These are phyloP conservation scores for Coniella vitis DNA, from an alignment of 2,329 filamentous ascomycete genomes.

Conservation along the genomic window DNA sequence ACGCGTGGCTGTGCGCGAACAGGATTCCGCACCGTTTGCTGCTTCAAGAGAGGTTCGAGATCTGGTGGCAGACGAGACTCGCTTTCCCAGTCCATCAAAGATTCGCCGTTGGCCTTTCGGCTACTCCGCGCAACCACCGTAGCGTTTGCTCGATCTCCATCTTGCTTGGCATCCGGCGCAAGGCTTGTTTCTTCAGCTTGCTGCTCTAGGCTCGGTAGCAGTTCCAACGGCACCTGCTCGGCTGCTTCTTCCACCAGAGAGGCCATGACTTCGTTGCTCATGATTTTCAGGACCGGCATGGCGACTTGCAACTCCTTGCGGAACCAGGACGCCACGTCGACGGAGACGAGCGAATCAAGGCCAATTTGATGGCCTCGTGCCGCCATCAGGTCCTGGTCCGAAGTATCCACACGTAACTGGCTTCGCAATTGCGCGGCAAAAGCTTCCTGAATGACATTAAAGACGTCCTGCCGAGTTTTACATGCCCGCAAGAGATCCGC, in stretches of 20 bases:
- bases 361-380: constrained; percentile 12
- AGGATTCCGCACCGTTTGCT: neutral
- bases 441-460: too few species aligned
- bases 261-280: constrained; percentile 19
- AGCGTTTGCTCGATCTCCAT: too few species aligned
- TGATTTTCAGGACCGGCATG: constrained; percentile 36
- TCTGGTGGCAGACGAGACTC: constrained; percentile 12
- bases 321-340: constrained; percentile 38
- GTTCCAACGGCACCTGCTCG: neutral
- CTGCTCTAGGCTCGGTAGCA: too few species aligned
- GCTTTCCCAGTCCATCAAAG: constrained; percentile 18
- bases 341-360: constrained; percentile 20
- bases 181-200: too few species aligned
- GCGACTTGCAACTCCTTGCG: constrained; percentile 32
- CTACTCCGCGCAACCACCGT: too few species aligned
- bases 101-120: too few species aligned
- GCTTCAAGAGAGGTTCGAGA: too few species aligned
- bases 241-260: neutral
- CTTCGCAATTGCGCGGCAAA: neutral
- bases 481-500: neutral
- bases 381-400: constrained; percentile 3
- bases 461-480: neutral
- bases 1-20: neutral
- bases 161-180: too few species aligned
- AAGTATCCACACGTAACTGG: neutral